Evolutionary conservation across 768 basidiomycete genomes (phyloP).

Genomic region (Lyophyllum decastes): DNA sequence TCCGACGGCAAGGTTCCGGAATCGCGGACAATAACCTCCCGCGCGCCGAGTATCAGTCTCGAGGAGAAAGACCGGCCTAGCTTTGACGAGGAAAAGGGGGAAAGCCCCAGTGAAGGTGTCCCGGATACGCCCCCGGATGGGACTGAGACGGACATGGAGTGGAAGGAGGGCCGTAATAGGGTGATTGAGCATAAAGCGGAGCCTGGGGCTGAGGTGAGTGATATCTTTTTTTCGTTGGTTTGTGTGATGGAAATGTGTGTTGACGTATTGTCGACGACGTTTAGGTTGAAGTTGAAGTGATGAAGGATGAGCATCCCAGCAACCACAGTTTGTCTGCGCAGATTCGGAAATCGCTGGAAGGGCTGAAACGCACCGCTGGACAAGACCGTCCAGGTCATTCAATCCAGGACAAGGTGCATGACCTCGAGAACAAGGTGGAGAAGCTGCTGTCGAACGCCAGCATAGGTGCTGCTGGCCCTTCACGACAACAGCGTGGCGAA

Average conservation of each 20-base stretch:
- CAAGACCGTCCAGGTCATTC: conserved; percentile 1
- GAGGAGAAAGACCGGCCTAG: conserved; percentile 18
- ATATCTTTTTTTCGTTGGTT: neutral
- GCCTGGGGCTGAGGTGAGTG: conserved; percentile 72
- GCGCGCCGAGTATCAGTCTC: conserved; percentile 16
- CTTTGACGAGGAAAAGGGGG: conserved; percentile 15
- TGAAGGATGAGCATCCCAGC: conserved; percentile 35
- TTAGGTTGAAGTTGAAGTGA: conserved; percentile 66
- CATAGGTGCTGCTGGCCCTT: neutral
- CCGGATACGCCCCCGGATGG: conserved; percentile 48
- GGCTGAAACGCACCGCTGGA: conserved; percentile 6
- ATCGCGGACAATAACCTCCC: conserved; percentile 9
- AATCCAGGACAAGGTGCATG: conserved; percentile 9
- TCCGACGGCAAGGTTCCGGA: conserved; percentile 15
- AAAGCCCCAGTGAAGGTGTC: conserved; percentile 16
- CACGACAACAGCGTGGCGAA: conserved; percentile 26
- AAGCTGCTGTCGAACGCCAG: conserved; percentile 1
- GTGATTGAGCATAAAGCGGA: conserved; percentile 62
- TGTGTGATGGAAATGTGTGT: neutral
- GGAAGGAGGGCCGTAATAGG: conserved; percentile 70
- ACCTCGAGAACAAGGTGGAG: conserved; percentile 14
- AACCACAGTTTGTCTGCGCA: conserved; percentile 12
- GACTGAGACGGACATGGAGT: conserved; percentile 47
- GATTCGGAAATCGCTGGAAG: conserved; percentile 13
- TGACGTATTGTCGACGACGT: conserved; percentile 2